phyloP scores from a whole-genome alignment of 768 basidiomycete species.

The Lentinula boryana region DNA sequence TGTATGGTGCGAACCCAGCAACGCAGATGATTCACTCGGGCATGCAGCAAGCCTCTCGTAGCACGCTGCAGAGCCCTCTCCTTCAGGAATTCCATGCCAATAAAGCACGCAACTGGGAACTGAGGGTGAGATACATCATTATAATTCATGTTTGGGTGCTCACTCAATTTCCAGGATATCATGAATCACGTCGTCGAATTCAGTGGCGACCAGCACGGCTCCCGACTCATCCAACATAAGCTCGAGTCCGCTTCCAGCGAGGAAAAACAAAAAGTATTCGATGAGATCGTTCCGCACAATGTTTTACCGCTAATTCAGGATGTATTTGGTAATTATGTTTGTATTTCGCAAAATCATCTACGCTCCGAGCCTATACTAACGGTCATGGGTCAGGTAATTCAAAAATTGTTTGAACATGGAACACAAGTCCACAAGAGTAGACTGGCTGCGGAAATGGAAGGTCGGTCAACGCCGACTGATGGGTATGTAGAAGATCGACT shows the following conservation, averaged over 20 bases:
- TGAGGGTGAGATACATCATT: slow-evolving; percentile 45
- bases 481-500: not conserved
- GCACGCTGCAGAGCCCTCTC: slow-evolving; percentile 57
- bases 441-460: slow-evolving; percentile 70
- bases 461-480: slow-evolving; percentile 13
- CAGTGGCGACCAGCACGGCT: slow-evolving; percentile 92
- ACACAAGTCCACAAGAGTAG: slow-evolving; percentile 66
- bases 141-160: not conserved
- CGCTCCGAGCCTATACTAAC: slow-evolving; percentile 3
- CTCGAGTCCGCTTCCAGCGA: slow-evolving; percentile 72
- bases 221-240: slow-evolving; percentile 93
- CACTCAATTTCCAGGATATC: slow-evolving; percentile 57
- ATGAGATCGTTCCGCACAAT: slow-evolving; percentile 80
- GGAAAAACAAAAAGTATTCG: slow-evolving; percentile 74
- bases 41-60: slow-evolving; percentile 41
- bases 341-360: slow-evolving; percentile 18
- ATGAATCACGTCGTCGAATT: slow-evolving; percentile 85
- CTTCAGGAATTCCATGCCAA: slow-evolving; percentile 84
- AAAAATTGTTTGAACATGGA: slow-evolving; percentile 89
- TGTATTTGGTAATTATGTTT: slow-evolving; percentile 94
- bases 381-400: slow-evolving; percentile 60
- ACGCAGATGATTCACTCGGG: slow-evolving; percentile 29
- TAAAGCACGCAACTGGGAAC: slow-evolving; percentile 75
- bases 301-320: slow-evolving; percentile 78
- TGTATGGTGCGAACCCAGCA: slow-evolving; percentile 38